Evolutionary conservation across 345 rosid genomes (phyloP).

Genomic region (Hibiscus trionum): DNA sequence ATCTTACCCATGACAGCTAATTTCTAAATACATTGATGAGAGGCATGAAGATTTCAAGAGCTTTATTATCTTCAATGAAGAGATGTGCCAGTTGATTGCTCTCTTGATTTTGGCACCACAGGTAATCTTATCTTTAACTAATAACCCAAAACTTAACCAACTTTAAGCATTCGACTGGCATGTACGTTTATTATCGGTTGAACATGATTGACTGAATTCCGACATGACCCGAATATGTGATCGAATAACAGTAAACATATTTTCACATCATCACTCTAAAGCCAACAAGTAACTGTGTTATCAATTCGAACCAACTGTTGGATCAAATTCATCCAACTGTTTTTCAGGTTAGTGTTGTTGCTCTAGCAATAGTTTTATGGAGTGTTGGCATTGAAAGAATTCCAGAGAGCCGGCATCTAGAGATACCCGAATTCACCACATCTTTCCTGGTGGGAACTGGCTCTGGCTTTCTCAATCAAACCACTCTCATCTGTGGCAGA

Average conservation of each 20-base stretch:
- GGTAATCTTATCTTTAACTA: constrained; percentile 17
- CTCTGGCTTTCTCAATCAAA: constrained; percentile 14
- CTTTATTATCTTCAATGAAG: constrained; percentile 29
- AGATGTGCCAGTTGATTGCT: constrained; percentile 26
- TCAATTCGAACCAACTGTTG: no score
- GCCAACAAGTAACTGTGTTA: no score
- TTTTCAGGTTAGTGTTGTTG: constrained; percentile 27
- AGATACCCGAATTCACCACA: constrained; percentile 16
- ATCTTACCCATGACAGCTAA: constrained; percentile 22
- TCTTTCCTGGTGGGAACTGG: constrained; percentile 39
- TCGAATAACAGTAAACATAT: background rate
- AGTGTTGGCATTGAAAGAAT: constrained; percentile 22
- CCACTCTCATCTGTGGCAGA: constrained; percentile 18
- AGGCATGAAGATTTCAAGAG: constrained; percentile 8
- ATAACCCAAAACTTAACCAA: background rate
- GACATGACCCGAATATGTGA: background rate
- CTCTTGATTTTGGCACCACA: constrained; percentile 30
- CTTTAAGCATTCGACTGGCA: no score
- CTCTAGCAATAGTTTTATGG: constrained; percentile 27
- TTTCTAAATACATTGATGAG: constrained; percentile 22
- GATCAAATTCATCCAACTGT: no score
- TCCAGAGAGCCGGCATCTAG: background rate
- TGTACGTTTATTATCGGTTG: no score
- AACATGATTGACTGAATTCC: background rate
- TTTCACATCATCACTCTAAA: no score